A percentile compares a stretch with the other conserved stretches of the same genome.
phyloP scores from a whole-genome alignment of 371 early-diverging fungal genomes.

The Mucor plumbeus region DNA sequence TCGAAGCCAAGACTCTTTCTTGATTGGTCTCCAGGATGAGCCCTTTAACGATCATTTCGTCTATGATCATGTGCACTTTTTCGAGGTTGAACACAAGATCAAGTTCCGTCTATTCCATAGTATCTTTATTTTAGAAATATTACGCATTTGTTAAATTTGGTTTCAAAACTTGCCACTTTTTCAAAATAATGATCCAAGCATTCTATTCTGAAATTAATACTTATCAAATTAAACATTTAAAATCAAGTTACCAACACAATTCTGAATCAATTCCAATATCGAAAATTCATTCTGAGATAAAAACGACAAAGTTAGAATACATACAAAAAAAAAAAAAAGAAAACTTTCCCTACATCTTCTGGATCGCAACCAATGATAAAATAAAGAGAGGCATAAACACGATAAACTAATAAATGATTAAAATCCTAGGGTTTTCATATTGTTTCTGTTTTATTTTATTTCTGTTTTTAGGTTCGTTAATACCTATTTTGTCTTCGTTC shows the following conservation, averaged over 20 bases:
- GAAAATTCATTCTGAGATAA: slow-evolving; percentile 52
- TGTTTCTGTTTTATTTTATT: too few relatives aligned
- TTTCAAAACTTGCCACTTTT: slow-evolving; percentile 41
- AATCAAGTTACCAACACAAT: slow-evolving; percentile 45
- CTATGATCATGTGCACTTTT: slow-evolving; percentile 55
- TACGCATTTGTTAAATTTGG: background rate
- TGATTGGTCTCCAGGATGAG: slow-evolving; percentile 46
- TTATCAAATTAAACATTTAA: background rate
- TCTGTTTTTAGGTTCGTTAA: too few relatives aligned
- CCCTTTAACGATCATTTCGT: slow-evolving; percentile 55
- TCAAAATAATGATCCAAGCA: slow-evolving; percentile 50
- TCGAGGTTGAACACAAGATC: slow-evolving; percentile 56
- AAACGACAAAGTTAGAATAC: background rate
- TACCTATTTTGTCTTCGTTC: slow-evolving; percentile 34
- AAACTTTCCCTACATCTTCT: slow-evolving; percentile 26
- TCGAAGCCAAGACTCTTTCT: slow-evolving; percentile 29
- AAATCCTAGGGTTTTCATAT: background rate
- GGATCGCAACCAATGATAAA: slow-evolving; percentile 50
- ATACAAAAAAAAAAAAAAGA: background rate
- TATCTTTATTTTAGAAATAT: slow-evolving; percentile 4
- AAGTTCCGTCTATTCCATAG: slow-evolving; percentile 47
- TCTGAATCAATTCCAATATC: slow-evolving; percentile 52
- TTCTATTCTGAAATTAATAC: slow-evolving; percentile 27
- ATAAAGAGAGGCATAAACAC: slow-evolving; percentile 49
- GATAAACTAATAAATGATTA: slow-evolving; percentile 32